A percentile compares a stretch with the other conserved stretches of the same genome.
phyloP scores from a whole-genome alignment of 2,329 filamentous ascomycete species.

The Lecanosticta acicola region DNA sequence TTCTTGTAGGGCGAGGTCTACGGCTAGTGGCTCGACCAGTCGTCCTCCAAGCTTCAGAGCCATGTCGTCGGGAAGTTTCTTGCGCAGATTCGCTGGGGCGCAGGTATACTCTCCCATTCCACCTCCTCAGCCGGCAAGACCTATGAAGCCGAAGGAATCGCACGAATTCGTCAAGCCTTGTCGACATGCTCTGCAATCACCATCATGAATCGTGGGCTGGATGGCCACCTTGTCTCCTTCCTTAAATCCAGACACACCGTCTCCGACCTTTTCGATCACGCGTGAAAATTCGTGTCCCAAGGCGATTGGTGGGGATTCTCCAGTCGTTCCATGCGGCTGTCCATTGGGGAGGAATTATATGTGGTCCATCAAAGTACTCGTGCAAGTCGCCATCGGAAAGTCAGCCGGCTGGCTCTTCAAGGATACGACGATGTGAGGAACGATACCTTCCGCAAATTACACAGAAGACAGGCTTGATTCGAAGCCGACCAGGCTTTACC shows the following conservation, averaged over 20 bases:
- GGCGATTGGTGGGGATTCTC: conserved; percentile 12
- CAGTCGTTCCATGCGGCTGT: conserved; percentile 12
- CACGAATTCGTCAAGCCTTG: conserved; percentile 5
- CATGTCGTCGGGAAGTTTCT: no score
- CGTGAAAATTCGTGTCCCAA: conserved; percentile 18
- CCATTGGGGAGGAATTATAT: conserved; percentile 13
- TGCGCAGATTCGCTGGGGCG: no score
- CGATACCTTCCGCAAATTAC: conserved; percentile 19
- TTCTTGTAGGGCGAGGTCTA: no score
- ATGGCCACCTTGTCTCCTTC: conserved; percentile 15
- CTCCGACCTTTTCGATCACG: conserved; percentile 12
- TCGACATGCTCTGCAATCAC: conserved; percentile 10
- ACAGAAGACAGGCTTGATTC: conserved; percentile 15
- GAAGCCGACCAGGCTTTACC: no score
- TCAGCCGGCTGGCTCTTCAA: neutral
- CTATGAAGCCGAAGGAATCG: conserved; percentile 7
- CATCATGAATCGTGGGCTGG: conserved; percentile 15
- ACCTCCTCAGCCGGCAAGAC: conserved; percentile 22
- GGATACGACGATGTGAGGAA: no score
- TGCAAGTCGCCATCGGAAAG: conserved; percentile 15
- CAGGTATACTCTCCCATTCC: conserved; percentile 30
- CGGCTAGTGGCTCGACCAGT: no score
- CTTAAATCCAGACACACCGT: conserved; percentile 17
- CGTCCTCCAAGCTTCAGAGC: no score
- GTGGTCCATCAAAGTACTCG: conserved; percentile 22